Conservation (phyloP, 2,329 filamentous ascomycete species). For the Trichoderma harzianum region DNA sequence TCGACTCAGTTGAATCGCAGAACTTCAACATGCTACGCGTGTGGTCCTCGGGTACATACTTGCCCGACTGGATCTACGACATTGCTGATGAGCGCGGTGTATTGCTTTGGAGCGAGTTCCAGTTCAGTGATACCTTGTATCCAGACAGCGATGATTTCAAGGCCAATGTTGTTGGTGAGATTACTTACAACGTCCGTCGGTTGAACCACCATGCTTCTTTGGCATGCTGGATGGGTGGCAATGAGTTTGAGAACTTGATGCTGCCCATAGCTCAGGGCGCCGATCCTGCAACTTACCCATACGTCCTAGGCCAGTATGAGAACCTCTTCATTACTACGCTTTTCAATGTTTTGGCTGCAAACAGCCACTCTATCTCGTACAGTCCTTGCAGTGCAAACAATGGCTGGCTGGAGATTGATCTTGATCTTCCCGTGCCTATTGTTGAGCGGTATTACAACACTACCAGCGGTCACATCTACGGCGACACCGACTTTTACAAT, state of each 20-base stretch:
- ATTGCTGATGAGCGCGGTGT: slow-evolving; percentile 60
- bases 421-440: slow-evolving; percentile 54
- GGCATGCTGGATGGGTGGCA: slow-evolving; percentile 53
- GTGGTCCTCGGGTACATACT: slow-evolving; percentile 59
- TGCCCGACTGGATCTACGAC: slow-evolving; percentile 61
- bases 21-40: slow-evolving; percentile 65
- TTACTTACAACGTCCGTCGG: slow-evolving; percentile 57
- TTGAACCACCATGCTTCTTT: slow-evolving; percentile 58
- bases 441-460: slow-evolving; percentile 54
- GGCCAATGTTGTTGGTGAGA: slow-evolving; percentile 52
- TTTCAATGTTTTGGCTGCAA: slow-evolving; percentile 54
- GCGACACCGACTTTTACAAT: slow-evolving; percentile 60
- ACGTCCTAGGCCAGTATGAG: slow-evolving; percentile 48
- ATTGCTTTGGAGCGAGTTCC: slow-evolving; percentile 60
- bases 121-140: slow-evolving; percentile 60
- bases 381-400: slow-evolving; percentile 58
- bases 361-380: slow-evolving; percentile 58
- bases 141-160: slow-evolving; percentile 52
- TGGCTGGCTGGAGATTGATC: slow-evolving; percentile 45
- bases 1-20: slow-evolving; percentile 46
- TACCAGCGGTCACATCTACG: slow-evolving; percentile 52
- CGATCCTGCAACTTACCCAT: slow-evolving; percentile 39
- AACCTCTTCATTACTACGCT: slow-evolving; percentile 54
- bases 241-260: slow-evolving; percentile 58
- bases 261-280: slow-evolving; percentile 37